Conservation (phyloP, 2,329 filamentous ascomycete species). For the Aureobasidium leucospermi region DNA sequence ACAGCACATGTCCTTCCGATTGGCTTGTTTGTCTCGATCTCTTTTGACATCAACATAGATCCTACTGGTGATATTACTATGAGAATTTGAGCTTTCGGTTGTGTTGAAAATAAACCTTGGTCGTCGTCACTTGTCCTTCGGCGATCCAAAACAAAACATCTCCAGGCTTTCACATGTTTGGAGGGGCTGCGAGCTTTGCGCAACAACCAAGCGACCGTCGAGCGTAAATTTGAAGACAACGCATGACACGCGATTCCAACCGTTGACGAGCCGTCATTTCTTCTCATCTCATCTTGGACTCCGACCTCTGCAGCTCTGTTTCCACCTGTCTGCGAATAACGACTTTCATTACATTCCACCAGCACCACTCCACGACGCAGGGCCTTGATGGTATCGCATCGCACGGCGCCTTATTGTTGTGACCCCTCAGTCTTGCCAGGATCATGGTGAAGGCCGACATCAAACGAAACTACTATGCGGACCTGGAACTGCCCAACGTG, state of each 20-base stretch:
- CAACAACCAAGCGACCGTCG: background rate
- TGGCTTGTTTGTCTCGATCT: background rate
- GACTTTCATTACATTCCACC: background rate
- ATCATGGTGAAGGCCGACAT: constrained; percentile 30
- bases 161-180: constrained; percentile 12
- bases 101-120: background rate
- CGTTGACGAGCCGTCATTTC: background rate
- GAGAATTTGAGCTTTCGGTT: background rate
- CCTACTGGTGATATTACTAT: no score
- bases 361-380: background rate
- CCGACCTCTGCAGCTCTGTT: background rate
- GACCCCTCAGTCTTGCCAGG: constrained; percentile 13
- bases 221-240: background rate
- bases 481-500: constrained; percentile 60
- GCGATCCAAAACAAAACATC: background rate
- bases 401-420: background rate
- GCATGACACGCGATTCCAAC: constrained; percentile 7
- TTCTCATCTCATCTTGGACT: background rate
- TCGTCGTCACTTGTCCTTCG: background rate
- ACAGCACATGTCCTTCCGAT: background rate
- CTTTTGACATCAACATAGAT: background rate
- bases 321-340: background rate
- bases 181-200: constrained; percentile 11
- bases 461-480: constrained; percentile 70
- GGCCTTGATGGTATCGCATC: constrained; percentile 9